A percentile compares a stretch with the other conserved stretches of the same genome.
Conservation (phyloP, 805 yeast species). For the Suhomyces prunicola region DNA sequence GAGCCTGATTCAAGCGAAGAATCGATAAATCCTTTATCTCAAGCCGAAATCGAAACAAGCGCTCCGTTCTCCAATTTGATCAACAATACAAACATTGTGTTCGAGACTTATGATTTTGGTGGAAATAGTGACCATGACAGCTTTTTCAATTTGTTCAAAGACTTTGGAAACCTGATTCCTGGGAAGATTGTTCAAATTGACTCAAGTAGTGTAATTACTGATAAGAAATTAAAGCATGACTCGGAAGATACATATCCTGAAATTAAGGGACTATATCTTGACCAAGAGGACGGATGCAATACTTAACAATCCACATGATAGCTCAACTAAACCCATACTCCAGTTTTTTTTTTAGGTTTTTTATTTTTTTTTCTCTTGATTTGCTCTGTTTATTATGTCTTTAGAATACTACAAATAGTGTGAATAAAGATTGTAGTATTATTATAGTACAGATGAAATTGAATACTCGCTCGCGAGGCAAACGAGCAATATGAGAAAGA, state of each 20-base stretch:
- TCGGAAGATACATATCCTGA: neutral
- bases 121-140: conserved; percentile 11
- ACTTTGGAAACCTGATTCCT: conserved; percentile 22
- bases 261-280: neutral
- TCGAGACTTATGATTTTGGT: conserved; percentile 26
- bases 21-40: conserved; percentile 37
- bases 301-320: neutral
- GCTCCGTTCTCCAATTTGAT: conserved; percentile 34
- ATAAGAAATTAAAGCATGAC: neutral
- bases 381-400: neutral
- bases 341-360: neutral
- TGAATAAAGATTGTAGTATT: neutral
- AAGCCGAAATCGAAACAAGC: conserved; percentile 58
- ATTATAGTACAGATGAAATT: neutral
- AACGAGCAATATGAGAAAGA: neutral
- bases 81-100: conserved; percentile 27
- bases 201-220: neutral
- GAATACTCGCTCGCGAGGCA: neutral
- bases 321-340: neutral
- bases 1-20: neutral
- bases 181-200: conserved; percentile 4
- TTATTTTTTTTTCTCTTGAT: neutral
- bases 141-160: conserved; percentile 17
- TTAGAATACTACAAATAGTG: neutral
- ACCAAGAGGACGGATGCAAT: neutral